Evolutionary conservation across 768 basidiomycete genomes (phyloP).

Genomic region (Guyanaporus albipodus): DNA sequence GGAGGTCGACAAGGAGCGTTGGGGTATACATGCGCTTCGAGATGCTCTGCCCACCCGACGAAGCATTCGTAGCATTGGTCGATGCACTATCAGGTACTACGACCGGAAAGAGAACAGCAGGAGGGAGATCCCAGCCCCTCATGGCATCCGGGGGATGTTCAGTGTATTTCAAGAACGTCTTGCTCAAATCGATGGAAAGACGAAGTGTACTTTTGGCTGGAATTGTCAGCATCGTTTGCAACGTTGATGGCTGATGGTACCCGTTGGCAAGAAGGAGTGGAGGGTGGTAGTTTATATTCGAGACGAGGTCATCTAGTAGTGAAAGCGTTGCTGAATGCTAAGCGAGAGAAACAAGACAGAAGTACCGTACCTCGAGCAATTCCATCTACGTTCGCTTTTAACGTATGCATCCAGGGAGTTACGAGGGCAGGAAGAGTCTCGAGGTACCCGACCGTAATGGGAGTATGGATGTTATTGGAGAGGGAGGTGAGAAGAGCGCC

Average conservation of each 20-base stretch:
- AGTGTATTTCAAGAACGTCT: slow-evolving; percentile 87
- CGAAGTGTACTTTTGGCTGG: slow-evolving; percentile 62
- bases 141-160: slow-evolving; percentile 96
- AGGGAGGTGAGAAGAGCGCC: slow-evolving; percentile 70
- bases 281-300: slow-evolving; percentile 56
- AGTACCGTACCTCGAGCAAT: slow-evolving; percentile 42
- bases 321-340: not conserved
- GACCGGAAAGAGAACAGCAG: slow-evolving; percentile 65
- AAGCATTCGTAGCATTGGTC: slow-evolving; percentile 8
- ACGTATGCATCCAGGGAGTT: slow-evolving; percentile 81
- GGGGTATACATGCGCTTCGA: slow-evolving; percentile 65
- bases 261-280: slow-evolving; percentile 26
- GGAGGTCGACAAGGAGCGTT: slow-evolving; percentile 82
- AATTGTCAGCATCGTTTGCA: slow-evolving; percentile 68
- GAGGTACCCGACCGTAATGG: slow-evolving; percentile 56
- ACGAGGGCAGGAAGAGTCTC: slow-evolving; percentile 95
- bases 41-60: slow-evolving; percentile 3
- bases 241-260: slow-evolving; percentile 49
- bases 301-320: slow-evolving; percentile 55
- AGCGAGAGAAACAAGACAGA: too few species aligned
- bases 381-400: slow-evolving; percentile 50
- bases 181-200: slow-evolving; percentile 70
- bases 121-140: slow-evolving; percentile 90
- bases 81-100: not conserved
- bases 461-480: slow-evolving; percentile 49